Percentiles rank a stretch among this genome's conserved stretches.
phyloP scores from a whole-genome alignment of 345 rosid genomes.

The Eucalyptus polybractea region DNA sequence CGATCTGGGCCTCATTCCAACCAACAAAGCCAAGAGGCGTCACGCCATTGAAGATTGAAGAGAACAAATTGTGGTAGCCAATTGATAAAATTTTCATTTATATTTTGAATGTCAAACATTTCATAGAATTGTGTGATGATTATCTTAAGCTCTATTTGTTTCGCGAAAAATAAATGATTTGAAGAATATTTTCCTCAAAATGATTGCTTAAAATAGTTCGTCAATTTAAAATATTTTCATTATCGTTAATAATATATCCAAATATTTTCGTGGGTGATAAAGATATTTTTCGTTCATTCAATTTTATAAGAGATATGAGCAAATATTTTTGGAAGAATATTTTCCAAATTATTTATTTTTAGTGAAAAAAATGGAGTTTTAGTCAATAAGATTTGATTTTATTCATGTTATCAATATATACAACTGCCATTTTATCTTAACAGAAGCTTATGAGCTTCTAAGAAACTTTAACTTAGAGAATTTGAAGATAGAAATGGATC shows the following conservation, averaged over 20 bases:
- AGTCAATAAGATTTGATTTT: background rate
- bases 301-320: background rate
- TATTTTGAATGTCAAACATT: background rate
- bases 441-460: background rate
- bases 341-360: no score
- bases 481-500: background rate
- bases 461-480: background rate
- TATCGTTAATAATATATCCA: no score
- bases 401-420: background rate
- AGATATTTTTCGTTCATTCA: no score
- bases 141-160: background rate
- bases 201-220: background rate
- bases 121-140: background rate
- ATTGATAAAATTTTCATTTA: background rate
- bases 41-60: background rate
- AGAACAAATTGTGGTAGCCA: background rate
- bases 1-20: background rate
- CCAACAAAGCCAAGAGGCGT: background rate
- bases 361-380: background rate
- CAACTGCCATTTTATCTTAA: background rate
- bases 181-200: no score
- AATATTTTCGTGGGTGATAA: no score
- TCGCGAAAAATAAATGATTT: fast-evolving
- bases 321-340: no score
- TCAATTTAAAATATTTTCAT: background rate